Percentiles rank a stretch among this genome's conserved stretches.
Conservation (phyloP, 176 grass and related monocot genomes). For the Oryza officinalis region DNA sequence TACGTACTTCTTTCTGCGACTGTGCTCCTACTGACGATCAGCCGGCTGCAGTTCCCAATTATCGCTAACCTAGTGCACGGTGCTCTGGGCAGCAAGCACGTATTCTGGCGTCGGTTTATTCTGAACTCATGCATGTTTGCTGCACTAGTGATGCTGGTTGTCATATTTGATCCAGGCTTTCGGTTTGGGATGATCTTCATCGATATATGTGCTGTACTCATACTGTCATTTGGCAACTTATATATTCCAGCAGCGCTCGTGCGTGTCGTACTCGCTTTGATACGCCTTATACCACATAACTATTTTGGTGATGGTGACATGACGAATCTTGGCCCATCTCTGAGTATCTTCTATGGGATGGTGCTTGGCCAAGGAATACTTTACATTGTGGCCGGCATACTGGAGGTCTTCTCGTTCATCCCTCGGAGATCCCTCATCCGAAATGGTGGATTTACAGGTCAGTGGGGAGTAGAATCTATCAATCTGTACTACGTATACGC, state of each 20-base stretch:
- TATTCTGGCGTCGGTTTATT: neutral
- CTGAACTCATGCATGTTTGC: neutral
- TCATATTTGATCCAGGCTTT: neutral
- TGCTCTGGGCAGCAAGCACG: neutral
- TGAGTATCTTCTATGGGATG: constrained; percentile 3
- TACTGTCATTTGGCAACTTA: neutral
- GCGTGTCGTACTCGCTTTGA: neutral
- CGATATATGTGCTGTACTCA: neutral
- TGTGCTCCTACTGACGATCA: neutral
- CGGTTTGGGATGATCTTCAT: rapidly evolving
- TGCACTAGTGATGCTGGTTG: neutral
- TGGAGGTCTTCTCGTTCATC: constrained; percentile 1
- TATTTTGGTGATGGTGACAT: neutral
- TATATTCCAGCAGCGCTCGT: neutral
- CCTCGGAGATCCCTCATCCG: neutral
- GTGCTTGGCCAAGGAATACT: constrained; percentile 24
- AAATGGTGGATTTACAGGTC: neutral
- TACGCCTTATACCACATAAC: neutral
- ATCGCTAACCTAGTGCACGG: neutral
- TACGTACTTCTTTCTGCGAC: neutral
- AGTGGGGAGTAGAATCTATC: neutral
- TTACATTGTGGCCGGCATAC: neutral
- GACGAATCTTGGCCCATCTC: neutral
- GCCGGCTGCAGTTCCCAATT: neutral
- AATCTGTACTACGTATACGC: constrained; percentile 19